A percentile compares a stretch with the other conserved stretches of the same genome.
phyloP scores from a whole-genome alignment of 768 basidiomycete genomes.

The Suillus subluteus region DNA sequence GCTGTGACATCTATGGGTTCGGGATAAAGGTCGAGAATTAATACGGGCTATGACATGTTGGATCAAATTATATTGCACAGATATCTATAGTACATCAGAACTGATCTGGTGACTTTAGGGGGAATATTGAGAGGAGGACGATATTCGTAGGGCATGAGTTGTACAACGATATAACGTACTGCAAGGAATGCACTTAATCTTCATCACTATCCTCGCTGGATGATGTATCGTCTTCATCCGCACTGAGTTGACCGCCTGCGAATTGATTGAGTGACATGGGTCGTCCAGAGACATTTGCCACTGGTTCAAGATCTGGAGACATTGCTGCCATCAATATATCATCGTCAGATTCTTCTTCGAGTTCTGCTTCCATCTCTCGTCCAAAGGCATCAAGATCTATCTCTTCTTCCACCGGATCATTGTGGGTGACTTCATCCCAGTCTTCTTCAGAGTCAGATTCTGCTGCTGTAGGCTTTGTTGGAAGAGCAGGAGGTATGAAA shows the following conservation, averaged over 20 bases:
- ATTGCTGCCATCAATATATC: slow-evolving; percentile 52
- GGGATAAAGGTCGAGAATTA: background rate
- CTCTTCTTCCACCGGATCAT: slow-evolving; percentile 28
- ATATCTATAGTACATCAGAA: slow-evolving; percentile 2
- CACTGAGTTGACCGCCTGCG: slow-evolving; percentile 44
- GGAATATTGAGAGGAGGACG: background rate
- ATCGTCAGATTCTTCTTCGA: slow-evolving; percentile 50
- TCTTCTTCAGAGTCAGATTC: slow-evolving; percentile 52
- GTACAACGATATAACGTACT: background rate
- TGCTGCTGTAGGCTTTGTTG: slow-evolving; percentile 32
- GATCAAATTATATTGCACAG: background rate
- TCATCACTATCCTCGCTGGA: slow-evolving; percentile 61
- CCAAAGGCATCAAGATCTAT: slow-evolving; percentile 40
- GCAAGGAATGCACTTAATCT: slow-evolving; percentile 33
- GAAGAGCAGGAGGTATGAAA: slow-evolving; percentile 29
- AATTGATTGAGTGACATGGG: slow-evolving; percentile 57
- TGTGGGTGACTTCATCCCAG: slow-evolving; percentile 51
- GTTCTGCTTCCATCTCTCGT: slow-evolving; percentile 38
- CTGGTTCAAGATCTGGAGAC: slow-evolving; percentile 36
- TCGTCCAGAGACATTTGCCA: slow-evolving; percentile 25
- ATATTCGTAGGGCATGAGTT: background rate
- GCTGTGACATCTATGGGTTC: slow-evolving; percentile 21
- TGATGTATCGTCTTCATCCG: slow-evolving; percentile 52
- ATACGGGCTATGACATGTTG: background rate
- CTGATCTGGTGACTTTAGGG: background rate